A percentile compares a stretch with the other conserved stretches of the same genome.
Conservation (phyloP, 257 asterid species). For the Mentha longifolia region DNA sequence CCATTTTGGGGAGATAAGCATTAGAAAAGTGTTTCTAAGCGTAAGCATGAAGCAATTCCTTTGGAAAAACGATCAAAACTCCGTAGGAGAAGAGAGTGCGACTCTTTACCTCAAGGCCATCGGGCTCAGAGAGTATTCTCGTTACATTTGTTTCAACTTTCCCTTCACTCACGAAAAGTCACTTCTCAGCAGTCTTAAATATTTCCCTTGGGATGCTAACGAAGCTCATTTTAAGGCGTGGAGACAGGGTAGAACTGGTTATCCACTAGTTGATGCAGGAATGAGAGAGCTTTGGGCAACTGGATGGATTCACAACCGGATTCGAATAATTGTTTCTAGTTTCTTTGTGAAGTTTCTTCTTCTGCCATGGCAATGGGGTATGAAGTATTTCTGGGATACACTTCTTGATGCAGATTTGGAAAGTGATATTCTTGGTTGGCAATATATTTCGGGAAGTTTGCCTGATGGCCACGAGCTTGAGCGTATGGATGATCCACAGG, state of each 20-base stretch:
- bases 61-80: constrained; percentile 67
- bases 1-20: constrained; percentile 88
- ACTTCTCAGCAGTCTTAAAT: constrained; percentile 56
- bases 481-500: constrained; percentile 94
- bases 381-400: constrained; percentile 97
- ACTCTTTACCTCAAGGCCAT: constrained; percentile 61
- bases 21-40: constrained; percentile 63
- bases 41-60: constrained; percentile 64
- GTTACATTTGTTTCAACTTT: constrained; percentile 89
- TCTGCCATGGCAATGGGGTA: constrained; percentile 98
- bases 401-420: constrained; percentile 95
- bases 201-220: constrained; percentile 83
- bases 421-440: constrained; percentile 94
- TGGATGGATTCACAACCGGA: constrained; percentile 91
- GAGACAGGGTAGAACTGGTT: constrained; percentile 95
- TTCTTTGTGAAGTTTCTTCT: constrained; percentile 85
- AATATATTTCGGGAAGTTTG: constrained; percentile 85
- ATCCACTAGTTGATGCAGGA: constrained; percentile 93
- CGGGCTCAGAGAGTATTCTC: constrained; percentile 87
- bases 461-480: constrained; percentile 94
- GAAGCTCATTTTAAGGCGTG: constrained; percentile 76
- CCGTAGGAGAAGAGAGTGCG: constrained; percentile 62
- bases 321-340: constrained; percentile 80
- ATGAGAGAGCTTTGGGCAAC: constrained; percentile 99
- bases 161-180: constrained; percentile 85